A percentile compares a stretch with the other conserved stretches of the same genome.
These are phyloP conservation scores for Phytopythium ostracodes DNA, from an alignment of 352 stramenopile species.

Conservation along the genomic window DNA sequence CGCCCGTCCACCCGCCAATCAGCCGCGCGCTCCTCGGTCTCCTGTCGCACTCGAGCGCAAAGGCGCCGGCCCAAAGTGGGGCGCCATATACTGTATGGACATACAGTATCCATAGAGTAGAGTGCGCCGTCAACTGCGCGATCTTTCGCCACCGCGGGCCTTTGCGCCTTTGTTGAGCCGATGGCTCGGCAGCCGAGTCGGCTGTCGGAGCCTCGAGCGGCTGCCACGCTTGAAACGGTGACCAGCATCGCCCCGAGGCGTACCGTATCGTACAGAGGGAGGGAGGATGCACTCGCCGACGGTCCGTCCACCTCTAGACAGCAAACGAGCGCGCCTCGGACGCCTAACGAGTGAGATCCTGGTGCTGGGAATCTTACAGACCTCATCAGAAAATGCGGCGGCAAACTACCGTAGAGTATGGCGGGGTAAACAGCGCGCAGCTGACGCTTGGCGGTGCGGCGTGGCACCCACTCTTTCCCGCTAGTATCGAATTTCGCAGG, in stretches of 20 bases:
- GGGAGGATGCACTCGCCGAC: neutral
- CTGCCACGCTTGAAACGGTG: too few species aligned
- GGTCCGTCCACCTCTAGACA: neutral
- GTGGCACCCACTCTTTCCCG: neutral
- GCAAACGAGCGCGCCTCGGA: neutral
- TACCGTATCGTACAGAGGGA: neutral
- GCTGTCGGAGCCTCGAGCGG: too few species aligned
- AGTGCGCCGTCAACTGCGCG: too few species aligned
- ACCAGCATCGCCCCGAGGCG: neutral
- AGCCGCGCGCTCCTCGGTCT: too few species aligned
- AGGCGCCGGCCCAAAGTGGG: neutral
- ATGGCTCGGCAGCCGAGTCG: too few species aligned
- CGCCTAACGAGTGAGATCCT: too few species aligned
- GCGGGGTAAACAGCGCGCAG: neutral
- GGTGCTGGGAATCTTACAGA: too few species aligned
- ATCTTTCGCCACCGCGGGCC: neutral
- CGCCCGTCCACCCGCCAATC: too few species aligned
- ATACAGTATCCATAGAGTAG: too few species aligned
- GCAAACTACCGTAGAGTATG: too few species aligned
- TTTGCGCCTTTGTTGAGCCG: too few species aligned
- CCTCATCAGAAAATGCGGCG: neutral
- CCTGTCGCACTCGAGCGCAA: neutral
- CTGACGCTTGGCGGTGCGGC: neutral
- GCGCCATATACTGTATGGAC: too few species aligned
- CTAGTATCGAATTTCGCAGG: neutral